Base-by-base conservation (phyloP, 768 basidiomycete species). In the Hebeloma cylindrosporum region DNA sequence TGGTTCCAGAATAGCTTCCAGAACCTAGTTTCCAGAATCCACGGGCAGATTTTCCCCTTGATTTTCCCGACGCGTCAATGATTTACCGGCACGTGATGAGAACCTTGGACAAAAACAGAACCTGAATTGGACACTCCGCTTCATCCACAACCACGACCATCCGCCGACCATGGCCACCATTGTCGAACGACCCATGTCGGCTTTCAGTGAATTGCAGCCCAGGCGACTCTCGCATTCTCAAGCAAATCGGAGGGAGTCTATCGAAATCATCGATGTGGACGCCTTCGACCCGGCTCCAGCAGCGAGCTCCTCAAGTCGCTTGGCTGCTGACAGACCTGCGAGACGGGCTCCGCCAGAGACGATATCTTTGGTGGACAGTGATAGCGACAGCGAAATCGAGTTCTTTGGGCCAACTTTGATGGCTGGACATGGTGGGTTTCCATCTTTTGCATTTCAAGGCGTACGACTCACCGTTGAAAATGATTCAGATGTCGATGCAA, bases 191-290 rank as follows among this genome's bases (percentile, higher is more conserved):
- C 61, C 61, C 11, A 32, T 60, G 31, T 59, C 65, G 5, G 49
- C 55, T 13, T 46, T 64, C 29, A 56, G 48, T 28, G 53, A 60
- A 29, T 38, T 47, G 16, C 57, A 58, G 32, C 35, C 40, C 25
- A n/a, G n/a, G n/a, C n/a, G n/a, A n/a, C n/a, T n/a, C n/a, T n/a
- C n/a, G n/a, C 27, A 54, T 33, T 22, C 46, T 14, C 60, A 51
- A 4, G 52, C 30, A 30, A 42, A 54, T 13, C 60, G 59, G 44
- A 30, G 57, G 23, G 58, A 59, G n/a, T 45, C 61, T 14, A 55
- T 67, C 20, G 73, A 75, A 56, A 59, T 75, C 44, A 73, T 74
- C 56, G 72, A 75, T 58, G 72, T 74, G 44, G 72, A 75, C 41
- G 32, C 42, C 10, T 52, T 50, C 28, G 54, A 50, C 32, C 37